Conservation (phyloP, 2,329 filamentous ascomycete genomes). For the Colletotrichum sp. region DNA sequence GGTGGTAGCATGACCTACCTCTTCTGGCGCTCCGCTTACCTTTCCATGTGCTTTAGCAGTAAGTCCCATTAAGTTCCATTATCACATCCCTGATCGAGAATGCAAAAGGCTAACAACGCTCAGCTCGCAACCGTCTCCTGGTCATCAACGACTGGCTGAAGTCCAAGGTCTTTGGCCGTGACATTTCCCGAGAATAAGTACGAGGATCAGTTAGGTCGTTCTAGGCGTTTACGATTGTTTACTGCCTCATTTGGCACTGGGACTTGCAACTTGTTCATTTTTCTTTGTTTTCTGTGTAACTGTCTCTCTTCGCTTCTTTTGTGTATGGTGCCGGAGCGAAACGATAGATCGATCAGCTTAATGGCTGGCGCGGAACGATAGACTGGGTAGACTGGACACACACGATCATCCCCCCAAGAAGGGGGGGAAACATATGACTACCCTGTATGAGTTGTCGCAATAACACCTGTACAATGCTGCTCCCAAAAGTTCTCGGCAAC, state of each 20-base stretch:
- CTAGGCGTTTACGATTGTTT: constrained; percentile 6
- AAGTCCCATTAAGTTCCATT: constrained; percentile 68
- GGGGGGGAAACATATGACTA: constrained; percentile 5
- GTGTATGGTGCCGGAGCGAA: constrained; percentile 17
- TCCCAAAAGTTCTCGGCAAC: background rate
- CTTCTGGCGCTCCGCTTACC: constrained; percentile 97
- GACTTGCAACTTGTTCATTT: background rate
- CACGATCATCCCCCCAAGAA: background rate
- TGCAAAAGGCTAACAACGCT: constrained; percentile 16
- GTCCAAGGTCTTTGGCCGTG: constrained; percentile 94
- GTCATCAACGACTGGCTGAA: constrained; percentile 96
- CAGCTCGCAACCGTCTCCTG: constrained; percentile 91
- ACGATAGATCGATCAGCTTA: constrained; percentile 21
- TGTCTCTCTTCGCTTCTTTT: constrained; percentile 2
- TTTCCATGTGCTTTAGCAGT: constrained; percentile 99
- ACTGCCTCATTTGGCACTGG: background rate
- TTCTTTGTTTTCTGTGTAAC: background rate
- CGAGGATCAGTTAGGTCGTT: constrained; percentile 63
- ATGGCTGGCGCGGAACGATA: constrained; percentile 19
- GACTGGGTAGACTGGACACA: constrained; percentile 17
- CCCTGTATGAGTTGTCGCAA: constrained; percentile 18
- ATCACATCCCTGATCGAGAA: background rate
- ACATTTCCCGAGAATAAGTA: constrained; percentile 81
- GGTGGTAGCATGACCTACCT: constrained; percentile 95
- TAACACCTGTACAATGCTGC: constrained; percentile 21